Conservation (phyloP, 352 stramenopile species). For the Globisporangium nodosum region DNA sequence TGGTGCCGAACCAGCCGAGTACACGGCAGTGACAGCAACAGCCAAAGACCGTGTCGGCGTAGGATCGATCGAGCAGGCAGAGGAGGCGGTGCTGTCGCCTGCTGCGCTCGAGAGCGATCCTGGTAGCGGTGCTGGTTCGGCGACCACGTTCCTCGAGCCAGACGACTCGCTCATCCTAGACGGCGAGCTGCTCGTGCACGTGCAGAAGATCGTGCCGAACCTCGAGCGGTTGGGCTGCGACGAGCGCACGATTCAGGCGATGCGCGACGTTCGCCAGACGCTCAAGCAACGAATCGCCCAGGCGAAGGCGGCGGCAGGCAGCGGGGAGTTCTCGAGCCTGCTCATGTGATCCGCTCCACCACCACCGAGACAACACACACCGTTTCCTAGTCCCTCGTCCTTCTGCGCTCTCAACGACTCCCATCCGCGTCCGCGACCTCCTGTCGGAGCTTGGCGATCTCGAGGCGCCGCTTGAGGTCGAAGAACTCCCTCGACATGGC, state of each 20-base stretch:
- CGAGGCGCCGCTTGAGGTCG: constrained; percentile 13
- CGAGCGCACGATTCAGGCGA: constrained; percentile 14
- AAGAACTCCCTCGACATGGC: constrained; percentile 11
- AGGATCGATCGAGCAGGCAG: neutral
- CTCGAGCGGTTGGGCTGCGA: constrained; percentile 16
- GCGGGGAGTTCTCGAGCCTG: neutral
- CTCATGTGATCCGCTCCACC: neutral
- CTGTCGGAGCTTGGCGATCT: constrained; percentile 9
- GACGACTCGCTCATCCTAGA: constrained; percentile 7
- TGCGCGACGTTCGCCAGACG: constrained; percentile 14
- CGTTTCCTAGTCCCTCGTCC: neutral
- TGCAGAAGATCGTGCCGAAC: constrained; percentile 17
- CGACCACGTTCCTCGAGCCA: neutral
- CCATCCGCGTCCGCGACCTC: constrained; percentile 2
- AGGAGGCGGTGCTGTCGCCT: neutral
- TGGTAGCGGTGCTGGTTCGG: neutral
- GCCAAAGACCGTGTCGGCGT: neutral
- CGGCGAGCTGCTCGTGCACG: constrained; percentile 11
- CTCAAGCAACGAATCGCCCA: constrained; percentile 12
- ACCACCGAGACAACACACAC: neutral
- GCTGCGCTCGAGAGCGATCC: neutral
- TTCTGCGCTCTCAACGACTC: neutral
- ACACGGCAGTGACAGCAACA: neutral
- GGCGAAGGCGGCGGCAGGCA: neutral
- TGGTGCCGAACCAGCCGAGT: no score